Base-by-base conservation (phyloP, 768 basidiomycete species). In the Lentinula sp. region DNA sequence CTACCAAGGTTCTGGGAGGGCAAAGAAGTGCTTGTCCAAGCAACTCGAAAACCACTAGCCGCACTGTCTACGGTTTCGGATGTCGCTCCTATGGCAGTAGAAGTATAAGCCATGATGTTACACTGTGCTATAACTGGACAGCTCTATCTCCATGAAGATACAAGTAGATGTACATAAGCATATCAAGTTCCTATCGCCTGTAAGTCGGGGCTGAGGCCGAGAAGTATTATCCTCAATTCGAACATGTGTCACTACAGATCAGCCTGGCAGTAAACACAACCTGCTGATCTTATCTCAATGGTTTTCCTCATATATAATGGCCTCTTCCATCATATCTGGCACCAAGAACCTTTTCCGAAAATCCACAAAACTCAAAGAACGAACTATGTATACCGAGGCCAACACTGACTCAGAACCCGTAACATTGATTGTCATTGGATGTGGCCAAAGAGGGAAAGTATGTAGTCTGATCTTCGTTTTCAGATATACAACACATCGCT, bases 1-100 rank as follows among this genome's bases (percentile, higher is more conserved):
- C 81, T 98, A 51, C 95, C 94, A 46, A 85, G 76, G 68, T 95
- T 95, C 79, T 95, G 93, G 93, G 86, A 92, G 70, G 92, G 92
- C 50, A 83, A 79, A 55, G 90, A 92, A 63, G 85, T 93, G 4
- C 73, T 91, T 1, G 78, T 81, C 5, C 69, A 73, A 9, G 65
- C 50, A 55, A 45, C 63, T 45, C 72, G 71, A 65, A 78, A 75
- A 66, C 32, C 59, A 20, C 37, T 33, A 23, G 33, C 49, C 28
- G 59, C 50, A 8, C 63, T 63, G 41, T 63, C 63, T n/a, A 63
- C 62, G 16, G 77, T 75, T 7, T 69, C 73, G 18, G 74, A 74
- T 6, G 66, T 76, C n/a, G 77, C 73, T 32, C 78, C 79, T 15
- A 82, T 83, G 81, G 75, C 75, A 60, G 75, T 81, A 58, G 80